phyloP scores from a whole-genome alignment of 176 grass and related monocot species.

The Elymus sibiricus region DNA sequence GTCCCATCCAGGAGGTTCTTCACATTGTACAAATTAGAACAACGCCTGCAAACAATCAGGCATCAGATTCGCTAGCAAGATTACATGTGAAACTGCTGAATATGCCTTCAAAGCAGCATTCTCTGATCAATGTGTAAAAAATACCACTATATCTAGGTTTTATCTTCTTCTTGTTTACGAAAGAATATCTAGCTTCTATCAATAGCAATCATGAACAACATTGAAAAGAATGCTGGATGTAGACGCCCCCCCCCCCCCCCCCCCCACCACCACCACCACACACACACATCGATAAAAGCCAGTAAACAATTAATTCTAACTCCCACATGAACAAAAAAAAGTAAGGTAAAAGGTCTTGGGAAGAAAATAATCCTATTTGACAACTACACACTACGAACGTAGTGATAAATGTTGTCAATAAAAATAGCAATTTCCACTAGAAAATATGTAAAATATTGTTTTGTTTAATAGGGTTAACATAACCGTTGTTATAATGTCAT shows the following conservation, averaged over 20 bases:
- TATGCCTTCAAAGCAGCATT: background rate
- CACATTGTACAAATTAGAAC: conserved; percentile 38
- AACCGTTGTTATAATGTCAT: no score
- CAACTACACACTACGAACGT: no score
- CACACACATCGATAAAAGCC: no score
- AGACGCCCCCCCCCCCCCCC: no score
- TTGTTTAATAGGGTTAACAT: no score
- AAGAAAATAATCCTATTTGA: no score
- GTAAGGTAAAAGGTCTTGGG: no score
- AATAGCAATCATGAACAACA: background rate
- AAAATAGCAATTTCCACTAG: background rate
- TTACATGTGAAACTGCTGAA: background rate
- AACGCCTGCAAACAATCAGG: conserved; percentile 27
- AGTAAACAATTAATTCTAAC: no score
- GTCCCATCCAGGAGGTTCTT: conserved; percentile 27
- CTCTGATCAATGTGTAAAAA: background rate
- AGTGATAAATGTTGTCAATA: no score
- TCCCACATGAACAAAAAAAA: no score
- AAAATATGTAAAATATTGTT: background rate
- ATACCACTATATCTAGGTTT: background rate
- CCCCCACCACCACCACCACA: no score
- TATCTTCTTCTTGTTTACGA: no score
- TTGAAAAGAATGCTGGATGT: background rate
- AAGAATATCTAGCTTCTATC: background rate
- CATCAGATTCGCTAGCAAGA: background rate